Percentiles rank a stretch among this genome's conserved stretches.
Evolutionary conservation across 257 asterid genomes (phyloP).

Genomic region (Fraxinus quadrangulata): DNA sequence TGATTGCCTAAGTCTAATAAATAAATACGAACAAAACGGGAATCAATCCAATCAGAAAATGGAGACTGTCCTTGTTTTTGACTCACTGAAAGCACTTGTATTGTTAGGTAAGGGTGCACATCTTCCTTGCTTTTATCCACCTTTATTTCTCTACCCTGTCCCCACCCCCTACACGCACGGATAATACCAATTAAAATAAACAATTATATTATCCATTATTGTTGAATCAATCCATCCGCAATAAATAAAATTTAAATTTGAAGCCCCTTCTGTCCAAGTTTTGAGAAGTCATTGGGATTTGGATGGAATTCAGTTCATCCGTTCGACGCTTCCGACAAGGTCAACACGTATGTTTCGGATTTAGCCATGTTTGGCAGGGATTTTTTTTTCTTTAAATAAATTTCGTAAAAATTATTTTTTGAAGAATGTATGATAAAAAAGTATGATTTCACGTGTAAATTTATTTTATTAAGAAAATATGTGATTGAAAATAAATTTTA

Average conservation of each 20-base stretch:
- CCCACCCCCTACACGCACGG: neutral
- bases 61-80: constrained; percentile 13
- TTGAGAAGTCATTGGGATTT: neutral
- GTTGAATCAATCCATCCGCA: neutral
- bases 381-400: too few relatives aligned
- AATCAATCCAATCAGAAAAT: constrained; percentile 25
- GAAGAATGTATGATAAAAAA: too few relatives aligned
- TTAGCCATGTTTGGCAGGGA: too few relatives aligned
- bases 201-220: neutral
- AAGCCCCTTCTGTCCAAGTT: neutral
- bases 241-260: neutral
- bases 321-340: neutral
- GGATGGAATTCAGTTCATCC: neutral
- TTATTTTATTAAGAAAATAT: too few relatives aligned
- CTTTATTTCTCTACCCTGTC: constrained; percentile 7
- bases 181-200: neutral
- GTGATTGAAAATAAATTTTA: too few relatives aligned
- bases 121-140: constrained; percentile 21
- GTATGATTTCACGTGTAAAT: too few relatives aligned
- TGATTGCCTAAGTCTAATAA: neutral
- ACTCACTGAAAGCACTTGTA: neutral
- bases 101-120: constrained; percentile 27
- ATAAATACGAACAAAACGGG: constrained; percentile 3
- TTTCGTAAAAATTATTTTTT: too few relatives aligned
- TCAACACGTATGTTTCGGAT: neutral